phyloP scores from a whole-genome alignment of 306 rosid species.

The Dalbergia cochinchinensis region DNA sequence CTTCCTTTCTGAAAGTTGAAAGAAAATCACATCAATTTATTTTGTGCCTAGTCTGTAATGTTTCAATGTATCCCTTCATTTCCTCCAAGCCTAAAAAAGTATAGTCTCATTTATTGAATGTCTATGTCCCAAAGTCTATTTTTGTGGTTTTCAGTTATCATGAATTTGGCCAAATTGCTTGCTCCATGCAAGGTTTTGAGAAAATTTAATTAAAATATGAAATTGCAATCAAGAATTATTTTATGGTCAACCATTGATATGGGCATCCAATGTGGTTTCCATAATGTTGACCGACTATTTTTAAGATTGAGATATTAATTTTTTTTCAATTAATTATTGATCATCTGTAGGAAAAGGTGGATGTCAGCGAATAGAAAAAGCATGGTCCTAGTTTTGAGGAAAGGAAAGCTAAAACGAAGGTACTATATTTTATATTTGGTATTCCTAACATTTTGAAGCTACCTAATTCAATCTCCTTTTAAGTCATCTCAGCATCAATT shows the following conservation, averaged over 20 bases:
- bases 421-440: conserved; percentile 44
- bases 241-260: conserved; percentile 19
- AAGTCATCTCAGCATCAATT: conserved; percentile 2
- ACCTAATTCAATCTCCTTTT: conserved; percentile 23
- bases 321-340: conserved; percentile 39
- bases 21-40: neutral
- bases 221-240: neutral
- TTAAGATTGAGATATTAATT: conserved; percentile 2
- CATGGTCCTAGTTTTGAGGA: conserved; percentile 65
- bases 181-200: neutral
- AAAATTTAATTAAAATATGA: neutral
- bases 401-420: conserved; percentile 71
- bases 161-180: conserved; percentile 4
- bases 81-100: neutral
- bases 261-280: neutral
- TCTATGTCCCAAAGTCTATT: conserved; percentile 17
- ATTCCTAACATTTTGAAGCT: conserved; percentile 16
- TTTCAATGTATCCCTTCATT: neutral
- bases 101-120: neutral
- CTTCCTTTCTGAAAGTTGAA: conserved; percentile 1
- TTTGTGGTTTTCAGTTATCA: conserved; percentile 15
- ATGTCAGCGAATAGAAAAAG: conserved; percentile 46
- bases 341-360: conserved; percentile 54
- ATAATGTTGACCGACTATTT: neutral
- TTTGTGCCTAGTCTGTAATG: neutral